phyloP scores from a whole-genome alignment of 1,284 basidiomycete species.

The Fereydounia khargensis region DNA sequence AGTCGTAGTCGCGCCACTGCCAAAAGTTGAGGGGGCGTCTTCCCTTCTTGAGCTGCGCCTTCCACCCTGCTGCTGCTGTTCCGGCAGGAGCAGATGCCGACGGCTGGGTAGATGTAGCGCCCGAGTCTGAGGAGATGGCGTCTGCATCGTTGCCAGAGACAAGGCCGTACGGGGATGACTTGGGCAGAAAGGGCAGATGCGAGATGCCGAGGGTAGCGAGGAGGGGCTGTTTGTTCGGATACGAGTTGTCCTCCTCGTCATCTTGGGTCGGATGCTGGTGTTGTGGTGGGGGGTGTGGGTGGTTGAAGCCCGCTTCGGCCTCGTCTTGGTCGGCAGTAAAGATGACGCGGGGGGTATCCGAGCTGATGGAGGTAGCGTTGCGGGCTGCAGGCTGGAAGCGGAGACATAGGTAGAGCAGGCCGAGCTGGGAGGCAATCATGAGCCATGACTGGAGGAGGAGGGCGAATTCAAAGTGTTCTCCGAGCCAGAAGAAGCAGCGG shows the following conservation, averaged over 20 bases:
- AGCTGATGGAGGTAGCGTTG: conserved; percentile 20
- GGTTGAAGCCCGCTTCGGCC: neutral
- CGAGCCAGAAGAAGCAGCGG: conserved; percentile 69
- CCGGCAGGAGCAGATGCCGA: too few relatives aligned
- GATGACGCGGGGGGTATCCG: conserved; percentile 20
- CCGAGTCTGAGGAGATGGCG: conserved; percentile 22
- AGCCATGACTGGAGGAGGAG: conserved; percentile 61
- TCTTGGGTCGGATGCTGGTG: neutral
- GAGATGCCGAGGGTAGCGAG: conserved; percentile 12
- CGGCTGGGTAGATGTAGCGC: too few relatives aligned
- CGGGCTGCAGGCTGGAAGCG: conserved; percentile 55
- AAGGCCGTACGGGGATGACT: neutral
- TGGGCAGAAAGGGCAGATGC: neutral
- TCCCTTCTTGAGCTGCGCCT: too few relatives aligned
- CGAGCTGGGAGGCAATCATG: conserved; percentile 61
- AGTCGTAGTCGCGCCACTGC: conserved; percentile 72
- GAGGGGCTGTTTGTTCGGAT: conserved; percentile 30
- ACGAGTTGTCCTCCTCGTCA: conserved; percentile 8
- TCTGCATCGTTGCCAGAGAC: conserved; percentile 62
- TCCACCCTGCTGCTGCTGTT: too few relatives aligned
- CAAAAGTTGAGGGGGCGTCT: conserved; percentile 71
- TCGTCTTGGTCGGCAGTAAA: conserved; percentile 1
- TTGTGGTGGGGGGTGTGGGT: neutral
- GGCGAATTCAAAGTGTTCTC: conserved; percentile 72
- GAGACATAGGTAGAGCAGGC: conserved; percentile 61